Conservation (phyloP, 1,139 yeast genomes). For the Taiozyma sp. region DNA sequence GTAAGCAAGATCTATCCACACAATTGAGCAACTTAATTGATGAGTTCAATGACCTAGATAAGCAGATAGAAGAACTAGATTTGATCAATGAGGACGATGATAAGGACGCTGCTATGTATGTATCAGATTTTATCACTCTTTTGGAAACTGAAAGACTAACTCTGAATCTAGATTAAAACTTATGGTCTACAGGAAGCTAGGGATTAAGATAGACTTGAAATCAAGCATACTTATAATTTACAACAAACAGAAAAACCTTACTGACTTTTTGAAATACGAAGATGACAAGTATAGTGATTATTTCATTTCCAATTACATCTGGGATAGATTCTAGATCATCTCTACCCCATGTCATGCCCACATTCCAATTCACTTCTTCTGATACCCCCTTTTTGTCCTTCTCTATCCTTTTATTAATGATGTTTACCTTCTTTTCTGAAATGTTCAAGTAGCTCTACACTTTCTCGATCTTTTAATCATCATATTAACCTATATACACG, state of each 20-base stretch:
- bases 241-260: slow-evolving; percentile 40
- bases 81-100: slow-evolving; percentile 25
- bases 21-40: slow-evolving; percentile 37
- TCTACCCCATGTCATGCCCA: not conserved
- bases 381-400: not conserved
- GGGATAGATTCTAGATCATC: slow-evolving; percentile 46
- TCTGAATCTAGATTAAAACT: slow-evolving; percentile 25
- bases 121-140: not conserved
- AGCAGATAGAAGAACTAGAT: slow-evolving; percentile 23
- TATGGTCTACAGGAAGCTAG: slow-evolving; percentile 32
- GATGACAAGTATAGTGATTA: slow-evolving; percentile 57
- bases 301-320: slow-evolving; percentile 61
- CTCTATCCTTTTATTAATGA: not conserved
- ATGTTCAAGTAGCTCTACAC: not conserved
- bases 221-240: slow-evolving; percentile 44
- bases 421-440: not conserved
- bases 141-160: not conserved
- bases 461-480: not conserved
- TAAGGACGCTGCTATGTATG: slow-evolving; percentile 28
- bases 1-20: slow-evolving; percentile 27
- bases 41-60: slow-evolving; percentile 31
- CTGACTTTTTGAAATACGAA: slow-evolving; percentile 44
- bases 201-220: slow-evolving; percentile 30
- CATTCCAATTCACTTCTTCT: not conserved
- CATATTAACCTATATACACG: not conserved